Evolutionary conservation across 2,329 filamentous ascomycete genomes (phyloP), one percentile per base, ranked within the genome.

Genomic region (Tolypocladium pustulatum): DNA sequence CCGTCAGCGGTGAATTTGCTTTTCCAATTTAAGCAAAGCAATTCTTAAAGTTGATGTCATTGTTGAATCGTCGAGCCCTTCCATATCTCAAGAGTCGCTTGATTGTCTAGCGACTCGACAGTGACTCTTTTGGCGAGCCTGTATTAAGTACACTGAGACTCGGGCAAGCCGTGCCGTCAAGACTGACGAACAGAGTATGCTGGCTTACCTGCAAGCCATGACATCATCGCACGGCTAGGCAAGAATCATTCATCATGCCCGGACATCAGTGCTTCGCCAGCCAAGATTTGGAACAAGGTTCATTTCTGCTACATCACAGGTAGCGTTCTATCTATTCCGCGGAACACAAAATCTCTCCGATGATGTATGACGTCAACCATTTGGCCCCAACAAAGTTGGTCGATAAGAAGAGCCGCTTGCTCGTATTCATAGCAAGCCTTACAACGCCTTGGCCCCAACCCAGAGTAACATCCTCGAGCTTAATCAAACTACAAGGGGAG

Each of bases 401-500:
- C 49, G 36, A 22, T 15, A 6, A 53, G 7, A 8, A 32, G 30
- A 36, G 20, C 30, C 30, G 49, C 49, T 20, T n/a, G 49, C 30
- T 17, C 36, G 49, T n/a, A 52, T 34, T 34, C 30, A 34, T 30
- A 32, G 10, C 30, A 34, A 22, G 30, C 49, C 12, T 34, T 36
- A 20, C 30, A 36, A 52, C 30, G 49, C 49, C 30, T 12, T 32
- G 49, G 20, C 30, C 30, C 49, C 12, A 34, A 36, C 20, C 13
- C 49, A n/a, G 2, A 53, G 4, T 13, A 20, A 10, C 30, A 30
- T 38, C 41, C 17, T 38, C 49, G 25, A n/a, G n/a, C 56, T 66
- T 65, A 73, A 62, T 73, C 72, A 65, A 73, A 73, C 72, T 73
- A 52, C 1, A 17, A 12, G 15, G 10, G n/a, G 30, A 22, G 61